A percentile compares a stretch with the other conserved stretches of the same genome.
phyloP scores from a whole-genome alignment of 345 rosid species.

The Populus tremula region DNA sequence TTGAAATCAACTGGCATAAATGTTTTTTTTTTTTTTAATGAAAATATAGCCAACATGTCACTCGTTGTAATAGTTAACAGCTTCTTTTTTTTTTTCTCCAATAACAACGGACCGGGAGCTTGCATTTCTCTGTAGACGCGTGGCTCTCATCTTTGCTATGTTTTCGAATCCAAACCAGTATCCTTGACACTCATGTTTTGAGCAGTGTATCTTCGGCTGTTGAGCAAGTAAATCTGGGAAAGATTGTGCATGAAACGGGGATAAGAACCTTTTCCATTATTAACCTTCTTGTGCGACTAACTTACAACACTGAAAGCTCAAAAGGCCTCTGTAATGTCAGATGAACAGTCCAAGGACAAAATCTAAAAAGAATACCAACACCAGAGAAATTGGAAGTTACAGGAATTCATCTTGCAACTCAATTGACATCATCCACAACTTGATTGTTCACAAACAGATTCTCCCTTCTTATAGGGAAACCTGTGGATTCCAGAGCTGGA shows the following conservation, averaged over 20 bases:
- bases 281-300: neutral
- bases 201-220: too few species aligned
- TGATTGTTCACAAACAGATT: constrained; percentile 50
- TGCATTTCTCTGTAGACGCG: too few species aligned
- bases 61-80: too few species aligned
- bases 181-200: too few species aligned
- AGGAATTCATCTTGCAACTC: constrained; percentile 19
- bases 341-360: constrained; percentile 5
- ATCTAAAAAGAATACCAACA: constrained; percentile 8
- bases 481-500: constrained; percentile 50
- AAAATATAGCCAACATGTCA: too few species aligned
- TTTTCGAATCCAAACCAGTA: too few species aligned
- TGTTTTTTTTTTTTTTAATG: too few species aligned
- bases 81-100: too few species aligned
- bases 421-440: constrained; percentile 53
- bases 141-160: too few species aligned
- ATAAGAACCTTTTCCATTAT: constrained; percentile 8
- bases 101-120: too few species aligned
- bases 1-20: too few species aligned
- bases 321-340: constrained; percentile 12
- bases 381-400: constrained; percentile 1
- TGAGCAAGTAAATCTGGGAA: neutral
- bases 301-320: constrained; percentile 25
- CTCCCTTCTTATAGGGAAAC: constrained; percentile 66
- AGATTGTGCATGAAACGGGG: neutral